Percentiles rank a stretch among this genome's conserved stretches.
Evolutionary conservation across 1,284 basidiomycete species (phyloP).

Genomic region (Marasmius oreades): DNA sequence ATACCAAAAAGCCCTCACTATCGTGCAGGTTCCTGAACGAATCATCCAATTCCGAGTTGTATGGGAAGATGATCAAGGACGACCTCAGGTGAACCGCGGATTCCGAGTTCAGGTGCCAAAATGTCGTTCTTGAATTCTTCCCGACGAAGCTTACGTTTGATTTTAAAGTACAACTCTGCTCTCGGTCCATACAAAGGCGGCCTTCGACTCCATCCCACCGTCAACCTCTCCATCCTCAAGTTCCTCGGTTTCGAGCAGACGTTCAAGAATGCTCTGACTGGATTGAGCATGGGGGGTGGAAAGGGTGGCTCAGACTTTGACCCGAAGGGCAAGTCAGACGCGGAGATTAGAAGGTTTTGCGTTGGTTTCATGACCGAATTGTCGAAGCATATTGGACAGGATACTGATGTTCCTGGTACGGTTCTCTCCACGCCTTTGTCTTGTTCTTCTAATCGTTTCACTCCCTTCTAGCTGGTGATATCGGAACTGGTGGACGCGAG

Average conservation of each 20-base stretch:
- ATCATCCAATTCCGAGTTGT: conserved; percentile 73
- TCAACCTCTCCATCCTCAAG: conserved; percentile 84
- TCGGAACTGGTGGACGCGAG: conserved; percentile 67
- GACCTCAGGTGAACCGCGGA: conserved; percentile 70
- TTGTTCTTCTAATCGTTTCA: background rate
- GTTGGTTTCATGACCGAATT: conserved; percentile 72
- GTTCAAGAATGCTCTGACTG: conserved; percentile 84
- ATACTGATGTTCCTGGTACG: conserved; percentile 72
- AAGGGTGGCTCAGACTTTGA: conserved; percentile 77
- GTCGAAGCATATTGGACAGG: conserved; percentile 65
- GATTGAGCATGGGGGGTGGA: conserved; percentile 73
- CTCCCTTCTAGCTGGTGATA: conserved; percentile 58
- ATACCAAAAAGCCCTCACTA: conserved; percentile 69
- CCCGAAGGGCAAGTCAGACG: conserved; percentile 80
- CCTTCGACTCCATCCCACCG: conserved; percentile 77
- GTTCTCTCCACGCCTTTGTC: conserved; percentile 5
- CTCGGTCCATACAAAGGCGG: conserved; percentile 85
- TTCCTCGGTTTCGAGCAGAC: conserved; percentile 82
- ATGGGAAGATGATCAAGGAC: conserved; percentile 76
- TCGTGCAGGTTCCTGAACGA: conserved; percentile 74
- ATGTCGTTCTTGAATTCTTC: background rate
- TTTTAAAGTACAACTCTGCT: conserved; percentile 70
- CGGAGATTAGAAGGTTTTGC: conserved; percentile 74
- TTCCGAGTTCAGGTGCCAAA: conserved; percentile 68
- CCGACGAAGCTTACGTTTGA: conserved; percentile 2